Base-by-base conservation (phyloP, 2,329 filamentous ascomycete genomes). In the Diaporthe batatas region DNA sequence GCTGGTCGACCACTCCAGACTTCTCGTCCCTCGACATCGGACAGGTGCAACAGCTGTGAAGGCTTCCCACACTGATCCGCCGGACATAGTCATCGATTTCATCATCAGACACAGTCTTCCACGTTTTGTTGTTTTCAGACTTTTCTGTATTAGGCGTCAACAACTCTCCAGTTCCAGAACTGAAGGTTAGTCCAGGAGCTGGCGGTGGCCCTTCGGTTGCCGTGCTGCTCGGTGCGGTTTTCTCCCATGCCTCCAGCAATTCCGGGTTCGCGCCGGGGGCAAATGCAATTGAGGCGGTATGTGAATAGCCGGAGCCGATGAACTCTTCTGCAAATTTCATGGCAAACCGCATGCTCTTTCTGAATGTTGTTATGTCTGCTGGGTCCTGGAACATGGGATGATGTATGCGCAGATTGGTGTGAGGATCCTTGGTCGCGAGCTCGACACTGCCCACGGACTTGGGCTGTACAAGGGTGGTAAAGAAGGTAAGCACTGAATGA, bases 41-140 rank as follows among this genome's bases (percentile, higher is more conserved):
- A 74, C 85, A 81, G 77, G 86, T 84, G 12, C 83, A 82, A 25
- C 80, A 78, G 21, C 83, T 82, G 55, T 86, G 84, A 23, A 81
- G 78, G 25, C 74, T 75, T 7, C 77, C 77, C 23, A 75, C 68
- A 42, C 72, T 74, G 2, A 76, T 72, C 12, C 72, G 74, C 44
- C 72, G 68, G 11, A 73, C 70, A 34, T 77, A 82, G 6, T 73
- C 76, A 29, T 82, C 80, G 32, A 82, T 78, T 65, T 81, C 77
- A 4, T 72, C 75, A 36, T 82, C 79, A 2, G 77, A 76, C 4
- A 78, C 76, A 3, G 77, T 77, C 21, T 73, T 68, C 79, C 79
- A 81, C 6, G 54, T 72, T 10, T 71, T 70, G 42, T 7, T 32
- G 6, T 34, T 25, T 18, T 32, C 23, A 6, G 6, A 5, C 0